Evolutionary conservation across 202 grass and related monocot genomes (phyloP).

Genomic region (Schoenoplectus tabernaemontani): DNA sequence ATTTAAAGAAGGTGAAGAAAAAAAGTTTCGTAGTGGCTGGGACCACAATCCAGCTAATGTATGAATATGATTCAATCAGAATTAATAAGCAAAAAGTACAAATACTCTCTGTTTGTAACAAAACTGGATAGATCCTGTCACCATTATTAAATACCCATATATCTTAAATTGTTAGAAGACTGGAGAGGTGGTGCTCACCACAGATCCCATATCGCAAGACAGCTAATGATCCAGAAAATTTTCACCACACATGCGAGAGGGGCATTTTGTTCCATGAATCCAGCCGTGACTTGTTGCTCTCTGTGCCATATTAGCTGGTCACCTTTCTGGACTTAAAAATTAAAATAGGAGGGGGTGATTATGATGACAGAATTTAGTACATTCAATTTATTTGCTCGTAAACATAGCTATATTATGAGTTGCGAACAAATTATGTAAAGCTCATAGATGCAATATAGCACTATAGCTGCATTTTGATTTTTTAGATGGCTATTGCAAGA

Average conservation of each 20-base stretch:
- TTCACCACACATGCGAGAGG: neutral
- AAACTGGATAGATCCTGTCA: neutral
- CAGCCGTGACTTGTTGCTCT: neutral
- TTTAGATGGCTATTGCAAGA: too few species aligned
- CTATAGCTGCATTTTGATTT: too few species aligned
- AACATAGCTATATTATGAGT: neutral
- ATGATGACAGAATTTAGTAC: neutral
- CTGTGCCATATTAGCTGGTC: neutral
- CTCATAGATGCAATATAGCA: too few species aligned
- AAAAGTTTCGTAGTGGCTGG: neutral
- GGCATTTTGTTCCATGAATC: conserved; percentile 3
- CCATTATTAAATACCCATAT: neutral
- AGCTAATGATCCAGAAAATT: neutral
- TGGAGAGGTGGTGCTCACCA: neutral
- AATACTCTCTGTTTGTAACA: neutral
- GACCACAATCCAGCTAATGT: neutral
- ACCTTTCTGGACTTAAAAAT: neutral
- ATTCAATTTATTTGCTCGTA: neutral
- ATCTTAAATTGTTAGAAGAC: neutral
- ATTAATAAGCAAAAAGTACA: neutral
- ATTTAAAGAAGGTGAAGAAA: neutral
- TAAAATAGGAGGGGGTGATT: neutral
- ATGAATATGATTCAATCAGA: neutral
- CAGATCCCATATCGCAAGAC: neutral
- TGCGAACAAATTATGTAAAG: neutral